Percentiles rank a stretch among this genome's conserved stretches.
phyloP scores from a whole-genome alignment of 495 filamentous ascomycete species.

The Aspergillus baeticus region DNA sequence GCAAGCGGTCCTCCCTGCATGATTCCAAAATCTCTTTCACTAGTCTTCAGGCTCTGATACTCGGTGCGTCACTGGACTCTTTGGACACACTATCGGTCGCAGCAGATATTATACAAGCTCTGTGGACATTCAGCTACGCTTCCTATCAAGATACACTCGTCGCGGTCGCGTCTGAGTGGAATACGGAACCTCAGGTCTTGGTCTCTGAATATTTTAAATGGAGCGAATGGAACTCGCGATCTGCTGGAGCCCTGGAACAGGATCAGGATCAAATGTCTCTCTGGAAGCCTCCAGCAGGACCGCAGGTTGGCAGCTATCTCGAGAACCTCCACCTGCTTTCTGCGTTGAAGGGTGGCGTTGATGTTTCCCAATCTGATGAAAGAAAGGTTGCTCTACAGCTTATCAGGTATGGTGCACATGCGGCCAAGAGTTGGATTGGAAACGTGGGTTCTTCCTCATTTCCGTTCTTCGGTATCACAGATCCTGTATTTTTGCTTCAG shows the following conservation, averaged over 20 bases:
- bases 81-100: background rate
- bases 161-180: background rate
- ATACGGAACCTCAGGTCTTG: background rate
- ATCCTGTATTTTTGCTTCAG: background rate
- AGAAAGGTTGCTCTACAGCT: conserved; percentile 4
- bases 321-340: background rate
- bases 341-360: background rate
- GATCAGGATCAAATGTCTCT: background rate
- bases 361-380: background rate
- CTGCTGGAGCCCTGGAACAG: background rate
- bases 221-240: too few species aligned
- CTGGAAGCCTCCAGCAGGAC: background rate
- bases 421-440: conserved; percentile 1
- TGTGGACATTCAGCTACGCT: background rate
- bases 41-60: background rate
- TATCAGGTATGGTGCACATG: conserved; percentile 1
- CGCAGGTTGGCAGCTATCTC: background rate
- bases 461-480: background rate
- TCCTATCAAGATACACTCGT: background rate
- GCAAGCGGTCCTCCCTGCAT: conserved; percentile 6
- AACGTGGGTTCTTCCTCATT: background rate
- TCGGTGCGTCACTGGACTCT: conserved; percentile 5
- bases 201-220: background rate
- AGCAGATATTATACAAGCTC: background rate
- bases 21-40: conserved; percentile 1